A percentile compares a stretch with the other conserved stretches of the same genome.
Conservation (phyloP, 345 rosid genomes). For the Leavenworthia alabamica region DNA sequence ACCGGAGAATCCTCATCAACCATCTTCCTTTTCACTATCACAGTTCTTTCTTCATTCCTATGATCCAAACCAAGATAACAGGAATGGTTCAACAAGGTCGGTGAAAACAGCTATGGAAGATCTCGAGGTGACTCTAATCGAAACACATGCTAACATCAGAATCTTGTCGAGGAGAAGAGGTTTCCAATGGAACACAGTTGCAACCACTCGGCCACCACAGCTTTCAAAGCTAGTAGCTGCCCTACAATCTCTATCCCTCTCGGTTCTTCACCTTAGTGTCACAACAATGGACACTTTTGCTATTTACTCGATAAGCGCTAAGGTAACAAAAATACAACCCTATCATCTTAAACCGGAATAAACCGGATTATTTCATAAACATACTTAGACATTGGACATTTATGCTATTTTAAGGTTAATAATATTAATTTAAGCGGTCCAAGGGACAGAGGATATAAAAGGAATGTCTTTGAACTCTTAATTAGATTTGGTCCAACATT, state of each 20-base stretch:
- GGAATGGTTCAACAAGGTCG: conserved; percentile 37
- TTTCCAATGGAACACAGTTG: conserved; percentile 24
- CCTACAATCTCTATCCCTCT: conserved; percentile 56
- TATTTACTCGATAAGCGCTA: conserved; percentile 72
- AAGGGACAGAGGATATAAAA: conserved; percentile 15
- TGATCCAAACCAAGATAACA: conserved; percentile 47
- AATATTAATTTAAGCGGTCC: too few species aligned
- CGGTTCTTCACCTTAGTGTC: conserved; percentile 71
- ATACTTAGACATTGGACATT: conserved; percentile 24
- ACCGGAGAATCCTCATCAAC: conserved; percentile 13
- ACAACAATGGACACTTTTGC: conserved; percentile 46
- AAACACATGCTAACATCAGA: conserved; percentile 81
- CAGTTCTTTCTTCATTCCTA: conserved; percentile 49
- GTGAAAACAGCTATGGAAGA: conserved; percentile 49
- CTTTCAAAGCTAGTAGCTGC: conserved; percentile 57
- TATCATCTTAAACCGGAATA: not conserved
- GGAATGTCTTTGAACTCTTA: conserved; percentile 27
- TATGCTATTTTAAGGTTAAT: conserved; percentile 45
- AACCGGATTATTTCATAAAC: not conserved
- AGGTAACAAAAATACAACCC: conserved; percentile 38
- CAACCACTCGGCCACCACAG: conserved; percentile 23
- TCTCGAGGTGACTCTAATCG: conserved; percentile 73
- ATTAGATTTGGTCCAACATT: conserved; percentile 30
- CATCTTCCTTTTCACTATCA: conserved; percentile 35
- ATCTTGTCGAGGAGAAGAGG: conserved; percentile 51